Conservation (phyloP, 2,329 filamentous ascomycete genomes). For the Geosmithia flava region DNA sequence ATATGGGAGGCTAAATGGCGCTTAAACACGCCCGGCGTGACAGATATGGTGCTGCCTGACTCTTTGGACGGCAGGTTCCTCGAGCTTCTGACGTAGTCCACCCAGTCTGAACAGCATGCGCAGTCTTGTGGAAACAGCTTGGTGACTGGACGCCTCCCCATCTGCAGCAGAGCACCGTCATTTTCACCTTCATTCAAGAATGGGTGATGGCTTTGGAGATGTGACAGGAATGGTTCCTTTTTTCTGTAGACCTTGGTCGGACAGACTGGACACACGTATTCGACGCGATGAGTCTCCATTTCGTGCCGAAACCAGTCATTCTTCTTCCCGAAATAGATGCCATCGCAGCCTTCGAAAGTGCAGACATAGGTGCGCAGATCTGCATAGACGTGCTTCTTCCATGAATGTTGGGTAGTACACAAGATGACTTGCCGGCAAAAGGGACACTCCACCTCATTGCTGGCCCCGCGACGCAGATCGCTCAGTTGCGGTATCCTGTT, state of each 20-base stretch:
- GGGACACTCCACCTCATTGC: constrained; percentile 1
- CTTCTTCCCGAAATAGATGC: background rate
- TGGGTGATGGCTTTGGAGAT: too few relatives aligned
- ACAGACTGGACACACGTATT: constrained; percentile 1
- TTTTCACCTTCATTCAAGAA: background rate
- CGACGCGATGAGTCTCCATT: background rate
- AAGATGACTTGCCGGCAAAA: background rate
- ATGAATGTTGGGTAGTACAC: background rate
- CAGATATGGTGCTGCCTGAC: background rate
- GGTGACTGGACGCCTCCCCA: background rate
- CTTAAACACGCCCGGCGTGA: background rate
- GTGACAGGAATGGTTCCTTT: background rate
- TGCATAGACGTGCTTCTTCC: background rate
- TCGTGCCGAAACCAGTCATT: constrained; percentile 3
- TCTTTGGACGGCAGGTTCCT: background rate
- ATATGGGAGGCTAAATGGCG: constrained; percentile 1
- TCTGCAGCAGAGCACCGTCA: background rate
- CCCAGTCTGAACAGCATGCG: constrained; percentile 3
- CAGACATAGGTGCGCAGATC: background rate
- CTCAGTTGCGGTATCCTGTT: background rate
- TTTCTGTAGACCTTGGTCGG: background rate
- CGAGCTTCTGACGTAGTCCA: background rate
- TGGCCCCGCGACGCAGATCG: background rate
- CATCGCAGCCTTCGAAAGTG: background rate
- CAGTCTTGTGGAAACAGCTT: constrained; percentile 1